These are phyloP conservation scores for Podila horticola DNA, from an alignment of 192 early-diverging fungal genomes.

Conservation along the genomic window DNA sequence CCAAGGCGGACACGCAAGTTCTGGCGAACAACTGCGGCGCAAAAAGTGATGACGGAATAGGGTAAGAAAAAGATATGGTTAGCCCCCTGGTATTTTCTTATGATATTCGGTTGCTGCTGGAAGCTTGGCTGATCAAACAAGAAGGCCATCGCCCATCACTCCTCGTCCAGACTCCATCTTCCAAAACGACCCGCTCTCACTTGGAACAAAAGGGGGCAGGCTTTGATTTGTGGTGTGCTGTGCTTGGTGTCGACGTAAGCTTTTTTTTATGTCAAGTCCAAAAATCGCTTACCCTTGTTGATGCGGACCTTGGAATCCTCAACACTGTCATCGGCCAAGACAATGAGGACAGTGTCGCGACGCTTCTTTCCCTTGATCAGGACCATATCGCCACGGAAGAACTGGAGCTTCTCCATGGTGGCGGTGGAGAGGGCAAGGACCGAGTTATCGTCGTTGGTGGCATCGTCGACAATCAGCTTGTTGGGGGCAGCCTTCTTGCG, in stretches of 20 bases:
- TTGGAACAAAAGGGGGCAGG: background rate
- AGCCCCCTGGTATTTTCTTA: too few species aligned
- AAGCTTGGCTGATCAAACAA: too few species aligned
- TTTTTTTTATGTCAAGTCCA: too few species aligned
- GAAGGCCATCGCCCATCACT: too few species aligned
- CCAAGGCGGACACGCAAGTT: constrained; percentile 88
- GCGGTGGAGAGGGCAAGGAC: constrained; percentile 77
- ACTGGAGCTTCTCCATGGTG: constrained; percentile 78
- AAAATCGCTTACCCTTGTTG: constrained; percentile 62
- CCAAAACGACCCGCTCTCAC: too few species aligned
- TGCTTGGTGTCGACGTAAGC: background rate
- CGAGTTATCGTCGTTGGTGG: constrained; percentile 86
- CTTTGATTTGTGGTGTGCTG: too few species aligned
- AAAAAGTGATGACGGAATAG: background rate
- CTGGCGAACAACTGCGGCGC: constrained; percentile 68
- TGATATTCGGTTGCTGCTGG: too few species aligned
- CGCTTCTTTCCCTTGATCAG: constrained; percentile 90
- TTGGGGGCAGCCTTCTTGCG: constrained; percentile 64
- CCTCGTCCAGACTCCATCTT: too few species aligned
- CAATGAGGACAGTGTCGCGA: constrained; percentile 84
- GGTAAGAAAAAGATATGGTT: background rate
- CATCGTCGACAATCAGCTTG: constrained; percentile 96
- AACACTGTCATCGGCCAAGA: constrained; percentile 80
- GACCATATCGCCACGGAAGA: constrained; percentile 87
- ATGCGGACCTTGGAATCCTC: constrained; percentile 84